Base-by-base conservation (phyloP, 129 eudicot species). In the Ambrosia trifida region DNA sequence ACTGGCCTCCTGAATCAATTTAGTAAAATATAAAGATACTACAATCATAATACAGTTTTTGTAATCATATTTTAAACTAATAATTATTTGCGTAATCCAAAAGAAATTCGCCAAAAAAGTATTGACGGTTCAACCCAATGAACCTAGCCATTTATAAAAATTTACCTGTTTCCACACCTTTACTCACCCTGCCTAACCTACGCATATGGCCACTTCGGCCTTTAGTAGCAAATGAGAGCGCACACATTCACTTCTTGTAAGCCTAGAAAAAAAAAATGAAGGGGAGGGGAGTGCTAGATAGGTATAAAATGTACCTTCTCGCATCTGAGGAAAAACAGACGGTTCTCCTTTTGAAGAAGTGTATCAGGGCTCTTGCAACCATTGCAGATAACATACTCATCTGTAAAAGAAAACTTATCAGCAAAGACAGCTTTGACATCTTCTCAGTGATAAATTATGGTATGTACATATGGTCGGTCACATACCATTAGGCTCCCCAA, bases 281-380 rank as follows among this genome's bases (percentile, higher is more conserved):
- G 28, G 28, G 28, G 28, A 1, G 28, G 28, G 28, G n/a, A n/a
- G n/a, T n/a, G n/a, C n/a, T n/a, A n/a, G n/a, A n/a, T n/a, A n/a
- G 54, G 47, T 14, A n/a, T 18, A 56, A 2, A 53, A 49, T 30
- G 50, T 79, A 75, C 84, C 80, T 80, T 75, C 64, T 80, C 77
- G 18, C 84, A 75, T 64, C 77, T 53, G 40, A 75, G 74, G 56
- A 80, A 80, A 77, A 80, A 74, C 54, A 80, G 69, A 44, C 80
- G 80, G 36, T 80, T 80, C 58, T 80, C 77, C 64, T 75, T 80
- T n/a, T 66, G 40, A 75, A 80, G 77, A 53, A 75, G 64, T 35
- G 80, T 75, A 69, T 69, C 80, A 5, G 80, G 84, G 56, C 84
- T 80, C 44, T 80, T 80, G 80, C 84, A 75, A 69, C 80, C 84